Evolutionary conservation across 441 rosid genomes (phyloP).

Genomic region (Brassica hybrid): DNA sequence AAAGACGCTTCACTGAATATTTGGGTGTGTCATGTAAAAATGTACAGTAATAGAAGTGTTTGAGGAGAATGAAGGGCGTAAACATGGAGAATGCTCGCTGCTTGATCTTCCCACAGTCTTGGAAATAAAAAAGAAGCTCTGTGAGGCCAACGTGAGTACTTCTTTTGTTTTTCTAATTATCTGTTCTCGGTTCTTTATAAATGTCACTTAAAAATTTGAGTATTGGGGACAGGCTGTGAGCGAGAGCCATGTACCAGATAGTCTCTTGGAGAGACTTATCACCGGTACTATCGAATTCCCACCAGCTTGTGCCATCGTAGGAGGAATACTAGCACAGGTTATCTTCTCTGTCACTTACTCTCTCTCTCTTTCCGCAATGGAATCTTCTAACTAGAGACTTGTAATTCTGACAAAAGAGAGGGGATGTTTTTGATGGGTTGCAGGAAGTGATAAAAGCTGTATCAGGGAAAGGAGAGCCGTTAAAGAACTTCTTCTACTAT

Average conservation of each 20-base stretch:
- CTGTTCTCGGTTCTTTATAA: not conserved
- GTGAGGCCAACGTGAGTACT: slow-evolving; percentile 61
- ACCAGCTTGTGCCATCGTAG: slow-evolving; percentile 84
- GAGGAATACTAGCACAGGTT: slow-evolving; percentile 93
- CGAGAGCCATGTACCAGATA: slow-evolving; percentile 63
- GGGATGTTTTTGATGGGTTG: not conserved
- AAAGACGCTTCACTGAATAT: not conserved
- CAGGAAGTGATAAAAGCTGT: slow-evolving; percentile 62
- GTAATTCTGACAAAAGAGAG: not conserved
- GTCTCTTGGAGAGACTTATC: slow-evolving; percentile 70
- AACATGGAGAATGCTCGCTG: slow-evolving; percentile 54
- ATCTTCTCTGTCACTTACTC: not conserved
- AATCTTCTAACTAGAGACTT: not conserved
- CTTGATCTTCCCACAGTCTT: slow-evolving; percentile 65
- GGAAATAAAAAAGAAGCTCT: slow-evolving; percentile 63
- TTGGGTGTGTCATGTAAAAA: slow-evolving; percentile 2
- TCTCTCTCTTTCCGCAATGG: not conserved
- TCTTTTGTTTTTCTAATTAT: not conserved
- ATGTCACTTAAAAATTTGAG: not conserved
- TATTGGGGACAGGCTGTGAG: slow-evolving; percentile 50
- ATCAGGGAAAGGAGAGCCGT: slow-evolving; percentile 89
- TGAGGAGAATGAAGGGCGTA: slow-evolving; percentile 67
- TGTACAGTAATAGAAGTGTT: slow-evolving; percentile 74
- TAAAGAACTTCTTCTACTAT: slow-evolving; percentile 74
- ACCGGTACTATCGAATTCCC: slow-evolving; percentile 62